Conservation (phyloP, 805 yeast species). For the Monosporozyma aquatica region DNA sequence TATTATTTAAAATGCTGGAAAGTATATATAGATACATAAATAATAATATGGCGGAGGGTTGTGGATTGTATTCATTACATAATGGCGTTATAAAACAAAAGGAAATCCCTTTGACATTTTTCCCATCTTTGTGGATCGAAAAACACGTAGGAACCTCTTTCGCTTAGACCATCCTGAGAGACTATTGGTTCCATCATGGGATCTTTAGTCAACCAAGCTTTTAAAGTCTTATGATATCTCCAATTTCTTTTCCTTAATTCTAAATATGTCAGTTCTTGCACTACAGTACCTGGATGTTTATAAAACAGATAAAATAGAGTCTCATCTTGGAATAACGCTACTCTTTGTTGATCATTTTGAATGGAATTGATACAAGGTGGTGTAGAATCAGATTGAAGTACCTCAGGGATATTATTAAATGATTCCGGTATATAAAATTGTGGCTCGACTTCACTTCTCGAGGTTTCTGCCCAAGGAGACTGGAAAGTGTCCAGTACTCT, state of each 20-base stretch:
- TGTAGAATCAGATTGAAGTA: conserved; percentile 22
- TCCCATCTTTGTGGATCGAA: conserved; percentile 97
- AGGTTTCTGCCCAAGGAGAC: conserved; percentile 93
- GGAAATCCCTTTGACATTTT: conserved; percentile 68
- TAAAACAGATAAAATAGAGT: conserved; percentile 89
- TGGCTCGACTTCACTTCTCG: conserved; percentile 86
- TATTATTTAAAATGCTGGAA: too few relatives aligned
- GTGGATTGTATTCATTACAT: conserved; percentile 37
- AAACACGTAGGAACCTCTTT: conserved; percentile 86
- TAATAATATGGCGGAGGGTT: too few relatives aligned
- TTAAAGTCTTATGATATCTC: conserved; percentile 93
- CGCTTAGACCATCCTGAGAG: conserved; percentile 62
- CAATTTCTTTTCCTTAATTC: conserved; percentile 89
- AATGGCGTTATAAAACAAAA: conserved; percentile 51
- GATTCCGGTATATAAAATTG: conserved; percentile 55
- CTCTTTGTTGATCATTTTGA: conserved; percentile 36
- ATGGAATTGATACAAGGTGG: conserved; percentile 30
- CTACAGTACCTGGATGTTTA: conserved; percentile 82
- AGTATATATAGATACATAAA: too few relatives aligned
- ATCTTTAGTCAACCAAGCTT: conserved; percentile 95
- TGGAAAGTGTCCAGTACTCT: conserved; percentile 47
- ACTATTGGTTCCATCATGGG: conserved; percentile 82
- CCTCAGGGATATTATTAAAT: conserved; percentile 33
- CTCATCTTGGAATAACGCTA: conserved; percentile 70
- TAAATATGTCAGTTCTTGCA: conserved; percentile 89